Evolutionary conservation across 345 rosid genomes (phyloP).

Genomic region (Melaleuca alternifolia): DNA sequence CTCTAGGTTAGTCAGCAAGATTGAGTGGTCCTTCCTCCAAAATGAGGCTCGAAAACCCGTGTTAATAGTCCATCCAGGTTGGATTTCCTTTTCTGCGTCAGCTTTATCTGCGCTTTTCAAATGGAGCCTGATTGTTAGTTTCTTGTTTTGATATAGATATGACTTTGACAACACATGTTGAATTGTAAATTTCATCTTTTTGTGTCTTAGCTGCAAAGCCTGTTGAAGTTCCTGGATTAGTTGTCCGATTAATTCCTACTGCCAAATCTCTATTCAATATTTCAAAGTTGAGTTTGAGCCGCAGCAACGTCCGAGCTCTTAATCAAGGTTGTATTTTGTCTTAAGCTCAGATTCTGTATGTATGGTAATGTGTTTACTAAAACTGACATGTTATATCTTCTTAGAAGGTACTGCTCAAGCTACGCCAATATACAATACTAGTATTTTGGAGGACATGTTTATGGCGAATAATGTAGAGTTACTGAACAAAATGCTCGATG

Average conservation of each 20-base stretch:
- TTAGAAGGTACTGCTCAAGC: constrained; percentile 38
- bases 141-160: background rate
- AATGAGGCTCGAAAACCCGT: constrained; percentile 92
- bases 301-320: constrained; percentile 56
- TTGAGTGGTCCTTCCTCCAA: constrained; percentile 71
- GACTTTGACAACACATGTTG: background rate
- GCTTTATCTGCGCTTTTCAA: background rate
- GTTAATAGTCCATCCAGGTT: constrained; percentile 70
- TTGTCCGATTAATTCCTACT: constrained; percentile 63
- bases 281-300: constrained; percentile 57
- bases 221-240: constrained; percentile 45
- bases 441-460: constrained; percentile 83
- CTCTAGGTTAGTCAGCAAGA: constrained; percentile 36
- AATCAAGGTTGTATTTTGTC: constrained; percentile 38
- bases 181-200: background rate
- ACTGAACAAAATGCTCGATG: constrained; percentile 42
- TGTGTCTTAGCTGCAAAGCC: constrained; percentile 31
- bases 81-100: background rate
- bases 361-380: background rate
- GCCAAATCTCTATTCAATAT: constrained; percentile 51
- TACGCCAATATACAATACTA: constrained; percentile 67
- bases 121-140: background rate
- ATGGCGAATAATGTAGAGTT: constrained; percentile 51
- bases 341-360: background rate
- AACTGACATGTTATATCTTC: constrained; percentile 6